Evolutionary conservation across 345 rosid species (phyloP), one percentile per base, ranked within the genome.

Genomic region (Citrus maxima): DNA sequence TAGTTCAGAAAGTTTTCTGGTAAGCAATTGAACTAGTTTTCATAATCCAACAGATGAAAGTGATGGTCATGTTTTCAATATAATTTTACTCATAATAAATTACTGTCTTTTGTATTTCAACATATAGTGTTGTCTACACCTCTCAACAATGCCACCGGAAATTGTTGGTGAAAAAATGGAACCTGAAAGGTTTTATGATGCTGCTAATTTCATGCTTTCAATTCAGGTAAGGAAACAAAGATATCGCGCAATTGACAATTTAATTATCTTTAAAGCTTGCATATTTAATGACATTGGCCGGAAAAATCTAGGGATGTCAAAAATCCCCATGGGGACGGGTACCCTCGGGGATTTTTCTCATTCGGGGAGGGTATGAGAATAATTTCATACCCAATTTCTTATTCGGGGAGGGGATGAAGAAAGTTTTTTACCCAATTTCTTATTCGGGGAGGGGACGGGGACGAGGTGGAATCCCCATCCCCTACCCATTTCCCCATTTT

Each of bases 191-290:
- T 54, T 88, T 7, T 88, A 80, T 40, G 91, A 89, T 69, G 72
- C 97, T 73, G 94, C 89, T 73, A 88, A 88, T 78, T 1, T 88
- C 70, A 5, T 92, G 3, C 84, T 90, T 35, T 84, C 88, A 4
- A 63, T 92, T 37, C 92, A 89, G 87, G 93, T 86, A 63, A 78
- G 76, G 21, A 63, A 46, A 16, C 66, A 27, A 62, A 24, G 32
- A 62, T 42, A 1, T 68, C 51, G 51, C 16, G 16, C 37, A 6
- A 13, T 59, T 38, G 10, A 42, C 16, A 42, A 42, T 42, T 10
- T 59, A 60, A n/a, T 56, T 10, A 10, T 55, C 19, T n/a, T 5
- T 13, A 32, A 32, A 32, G 24, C 9, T 21, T 56, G 2, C 7
- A 13, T 4, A 3, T 54, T 19, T 72, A 10, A 8, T 32, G 4